Evolutionary conservation across 495 filamentous ascomycete genomes (phyloP).

Genomic region (Penicillium malachiteum): DNA sequence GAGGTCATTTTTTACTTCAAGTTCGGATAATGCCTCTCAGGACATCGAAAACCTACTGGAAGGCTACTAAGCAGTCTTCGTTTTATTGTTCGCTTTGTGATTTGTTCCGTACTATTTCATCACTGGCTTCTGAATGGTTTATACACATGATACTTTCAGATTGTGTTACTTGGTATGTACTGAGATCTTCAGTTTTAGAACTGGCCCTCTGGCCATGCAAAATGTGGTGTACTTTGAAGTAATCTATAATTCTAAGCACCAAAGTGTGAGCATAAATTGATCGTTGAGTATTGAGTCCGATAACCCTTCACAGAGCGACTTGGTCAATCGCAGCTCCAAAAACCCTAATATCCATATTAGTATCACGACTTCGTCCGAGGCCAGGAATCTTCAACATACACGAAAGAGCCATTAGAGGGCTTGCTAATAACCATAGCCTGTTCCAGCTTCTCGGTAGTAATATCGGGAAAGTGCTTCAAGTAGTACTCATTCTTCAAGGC

Average conservation of each 20-base stretch:
- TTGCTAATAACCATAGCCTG: slow-evolving; percentile 87
- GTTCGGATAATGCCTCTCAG: no score
- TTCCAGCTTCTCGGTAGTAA: slow-evolving; percentile 69
- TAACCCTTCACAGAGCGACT: slow-evolving; percentile 21
- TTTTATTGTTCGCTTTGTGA: no score
- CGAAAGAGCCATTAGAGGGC: slow-evolving; percentile 57
- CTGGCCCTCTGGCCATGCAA: background rate
- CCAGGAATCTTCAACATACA: slow-evolving; percentile 31
- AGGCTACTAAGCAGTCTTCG: no score
- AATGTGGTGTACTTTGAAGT: background rate
- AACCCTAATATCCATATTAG: slow-evolving; percentile 31
- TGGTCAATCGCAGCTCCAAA: slow-evolving; percentile 43
- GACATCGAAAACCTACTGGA: no score
- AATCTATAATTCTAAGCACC: background rate
- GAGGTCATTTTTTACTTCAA: no score
- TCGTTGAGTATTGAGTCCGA: background rate
- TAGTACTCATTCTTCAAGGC: slow-evolving; percentile 84
- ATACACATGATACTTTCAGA: no score
- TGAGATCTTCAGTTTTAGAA: no score
- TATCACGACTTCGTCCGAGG: background rate
- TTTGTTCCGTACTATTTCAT: no score
- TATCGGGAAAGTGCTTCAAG: slow-evolving; percentile 62
- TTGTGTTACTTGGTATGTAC: no score
- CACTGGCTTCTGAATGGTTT: no score
- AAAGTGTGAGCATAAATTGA: background rate